These are phyloP conservation scores for Drosera capensis DNA, from an alignment of 148 eudicot species.

Conservation along the genomic window DNA sequence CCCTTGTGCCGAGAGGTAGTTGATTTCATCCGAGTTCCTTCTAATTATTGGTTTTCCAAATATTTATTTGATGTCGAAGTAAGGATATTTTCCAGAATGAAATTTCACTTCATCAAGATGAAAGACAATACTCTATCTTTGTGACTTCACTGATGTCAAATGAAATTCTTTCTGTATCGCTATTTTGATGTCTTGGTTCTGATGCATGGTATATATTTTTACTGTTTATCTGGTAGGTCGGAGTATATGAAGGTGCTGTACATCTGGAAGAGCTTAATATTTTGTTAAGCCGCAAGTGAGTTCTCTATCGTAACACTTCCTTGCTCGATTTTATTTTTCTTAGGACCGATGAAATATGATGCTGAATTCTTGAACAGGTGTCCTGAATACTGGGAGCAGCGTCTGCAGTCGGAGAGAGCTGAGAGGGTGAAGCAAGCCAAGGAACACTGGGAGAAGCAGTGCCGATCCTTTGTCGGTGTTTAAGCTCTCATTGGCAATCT, in stretches of 20 bases:
- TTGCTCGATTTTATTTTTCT: not conserved
- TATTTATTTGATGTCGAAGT: not conserved
- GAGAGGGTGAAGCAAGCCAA: slow-evolving; percentile 70
- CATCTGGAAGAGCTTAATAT: slow-evolving; percentile 76
- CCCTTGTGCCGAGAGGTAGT: slow-evolving; percentile 81
- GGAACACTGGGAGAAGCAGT: slow-evolving; percentile 78
- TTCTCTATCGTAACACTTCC: not conserved
- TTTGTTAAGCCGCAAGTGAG: slow-evolving; percentile 53
- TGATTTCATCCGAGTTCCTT: not conserved
- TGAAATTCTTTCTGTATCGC: not conserved
- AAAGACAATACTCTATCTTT: no score
- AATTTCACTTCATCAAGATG: no score
- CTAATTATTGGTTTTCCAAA: not conserved
- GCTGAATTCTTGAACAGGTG: slow-evolving; percentile 32
- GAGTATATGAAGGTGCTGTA: slow-evolving; percentile 53
- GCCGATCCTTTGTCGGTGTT: slow-evolving; percentile 55
- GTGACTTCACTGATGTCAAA: not conserved
- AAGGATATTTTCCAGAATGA: no score
- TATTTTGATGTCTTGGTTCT: slow-evolving; percentile 1
- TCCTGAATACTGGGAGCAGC: slow-evolving; percentile 80
- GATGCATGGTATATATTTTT: not conserved
- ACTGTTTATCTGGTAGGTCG: slow-evolving; percentile 18
- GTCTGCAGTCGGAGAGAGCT: slow-evolving; percentile 51
- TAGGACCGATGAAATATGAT: not conserved
- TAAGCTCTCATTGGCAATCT: no score